Evolutionary conservation across 2,329 filamentous ascomycete species (phyloP).

Genomic region (Didymella exigua): DNA sequence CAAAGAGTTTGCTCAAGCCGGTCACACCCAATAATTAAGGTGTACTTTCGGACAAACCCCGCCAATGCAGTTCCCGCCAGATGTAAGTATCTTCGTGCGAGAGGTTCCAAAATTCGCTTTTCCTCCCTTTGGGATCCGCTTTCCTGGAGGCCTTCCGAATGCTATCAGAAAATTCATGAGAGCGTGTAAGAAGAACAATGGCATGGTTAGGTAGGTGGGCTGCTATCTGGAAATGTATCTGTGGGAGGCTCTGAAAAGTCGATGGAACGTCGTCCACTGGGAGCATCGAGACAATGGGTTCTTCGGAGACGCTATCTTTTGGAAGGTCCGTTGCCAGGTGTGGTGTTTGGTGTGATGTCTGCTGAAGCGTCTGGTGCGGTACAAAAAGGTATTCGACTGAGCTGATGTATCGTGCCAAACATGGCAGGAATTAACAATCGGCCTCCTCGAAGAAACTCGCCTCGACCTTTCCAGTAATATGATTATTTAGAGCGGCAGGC

Average conservation of each 20-base stretch:
- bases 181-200: not conserved
- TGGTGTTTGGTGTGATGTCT: not conserved
- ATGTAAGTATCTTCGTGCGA: not conserved
- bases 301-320: too few species aligned
- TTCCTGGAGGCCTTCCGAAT: not conserved
- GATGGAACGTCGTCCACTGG: not conserved
- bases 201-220: not conserved
- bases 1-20: not conserved
- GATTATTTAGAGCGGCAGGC: not conserved
- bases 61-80: not conserved
- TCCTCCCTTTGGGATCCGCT: not conserved
- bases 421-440: not conserved
- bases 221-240: conserved; percentile 4
- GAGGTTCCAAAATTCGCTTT: not conserved
- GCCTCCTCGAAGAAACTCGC: not conserved
- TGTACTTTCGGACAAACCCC: not conserved
- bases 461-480: too few species aligned
- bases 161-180: not conserved
- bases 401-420: not conserved
- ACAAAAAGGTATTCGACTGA: not conserved
- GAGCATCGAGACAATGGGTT: not conserved
- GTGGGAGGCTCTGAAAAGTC: not conserved
- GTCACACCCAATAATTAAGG: not conserved
- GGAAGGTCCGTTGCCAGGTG: not conserved
- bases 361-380: not conserved